Evolutionary conservation across 2,329 filamentous ascomycete species (phyloP).

Genomic region (Alternaria viburni): DNA sequence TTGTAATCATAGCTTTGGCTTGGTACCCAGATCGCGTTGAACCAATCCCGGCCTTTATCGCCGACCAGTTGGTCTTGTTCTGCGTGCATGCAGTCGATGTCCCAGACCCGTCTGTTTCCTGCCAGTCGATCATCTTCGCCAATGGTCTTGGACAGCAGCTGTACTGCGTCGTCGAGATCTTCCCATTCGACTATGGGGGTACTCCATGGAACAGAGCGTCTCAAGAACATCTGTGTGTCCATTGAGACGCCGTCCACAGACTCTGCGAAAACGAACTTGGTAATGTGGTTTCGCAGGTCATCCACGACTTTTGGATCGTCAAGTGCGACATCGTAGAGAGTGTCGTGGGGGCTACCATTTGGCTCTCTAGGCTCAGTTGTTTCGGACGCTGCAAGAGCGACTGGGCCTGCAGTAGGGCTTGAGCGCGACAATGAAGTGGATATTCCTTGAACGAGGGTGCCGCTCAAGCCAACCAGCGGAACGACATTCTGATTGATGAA

Average conservation of each 20-base stretch:
- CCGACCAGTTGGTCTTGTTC: conserved; percentile 37
- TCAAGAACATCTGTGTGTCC: conserved; percentile 37
- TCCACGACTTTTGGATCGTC: conserved; percentile 27
- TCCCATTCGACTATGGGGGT: conserved; percentile 26
- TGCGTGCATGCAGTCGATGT: conserved; percentile 37
- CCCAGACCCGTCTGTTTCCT: conserved; percentile 19
- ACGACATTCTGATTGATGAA: conserved; percentile 33
- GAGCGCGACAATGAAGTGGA: conserved; percentile 13
- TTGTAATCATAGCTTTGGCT: conserved; percentile 23
- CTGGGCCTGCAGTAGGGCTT: conserved; percentile 13
- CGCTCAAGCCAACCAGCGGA: conserved; percentile 30
- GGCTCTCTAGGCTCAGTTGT: conserved; percentile 1
- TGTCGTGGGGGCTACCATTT: not conserved
- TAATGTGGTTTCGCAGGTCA: conserved; percentile 31
- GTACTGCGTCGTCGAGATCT: conserved; percentile 34
- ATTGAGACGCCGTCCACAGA: conserved; percentile 32
- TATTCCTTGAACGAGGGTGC: conserved; percentile 21
- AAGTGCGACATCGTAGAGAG: conserved; percentile 4
- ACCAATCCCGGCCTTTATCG: conserved; percentile 35
- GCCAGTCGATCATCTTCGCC: conserved; percentile 12
- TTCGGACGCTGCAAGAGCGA: conserved; percentile 15
- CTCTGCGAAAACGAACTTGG: conserved; percentile 35
- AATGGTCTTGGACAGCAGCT: conserved; percentile 29
- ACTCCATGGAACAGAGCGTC: conserved; percentile 29
- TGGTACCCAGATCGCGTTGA: conserved; percentile 33